Conservation (phyloP, 1,284 basidiomycete species). For the Fomes fomentarius region DNA sequence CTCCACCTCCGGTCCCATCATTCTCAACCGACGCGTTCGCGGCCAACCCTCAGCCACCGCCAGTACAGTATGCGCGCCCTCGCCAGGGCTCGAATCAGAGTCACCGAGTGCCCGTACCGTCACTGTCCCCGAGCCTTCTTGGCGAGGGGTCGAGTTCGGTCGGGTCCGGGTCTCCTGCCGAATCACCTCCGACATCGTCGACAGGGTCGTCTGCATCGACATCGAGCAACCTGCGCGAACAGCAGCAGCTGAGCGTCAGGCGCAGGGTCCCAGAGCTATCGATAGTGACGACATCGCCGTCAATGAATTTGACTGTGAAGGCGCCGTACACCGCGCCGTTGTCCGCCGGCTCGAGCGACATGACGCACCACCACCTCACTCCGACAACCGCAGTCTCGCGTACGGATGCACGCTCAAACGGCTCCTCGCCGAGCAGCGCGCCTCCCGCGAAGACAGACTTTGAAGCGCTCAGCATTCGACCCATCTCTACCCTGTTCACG, state of each 20-base stretch:
- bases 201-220: constrained; percentile 14
- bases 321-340: constrained; percentile 22
- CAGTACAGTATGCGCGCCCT: constrained; percentile 18
- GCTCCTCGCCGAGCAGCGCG: constrained; percentile 54
- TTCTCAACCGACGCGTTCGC: constrained; percentile 39
- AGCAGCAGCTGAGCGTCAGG: constrained; percentile 30
- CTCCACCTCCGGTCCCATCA: constrained; percentile 59
- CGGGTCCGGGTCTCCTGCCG: constrained; percentile 11
- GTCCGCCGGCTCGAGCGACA: constrained; percentile 24
- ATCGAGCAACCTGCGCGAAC: constrained; percentile 10
- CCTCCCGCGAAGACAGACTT: constrained; percentile 66
- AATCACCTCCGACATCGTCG: constrained; percentile 23
- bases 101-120: constrained; percentile 50
- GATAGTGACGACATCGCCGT: constrained; percentile 29
- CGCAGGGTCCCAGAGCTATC: constrained; percentile 34
- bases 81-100: constrained; percentile 22
- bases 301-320: constrained; percentile 9
- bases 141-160: constrained; percentile 12
- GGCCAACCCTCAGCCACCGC: constrained; percentile 15
- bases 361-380: constrained; percentile 25
- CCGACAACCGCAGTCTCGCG: constrained; percentile 24
- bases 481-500: constrained; percentile 77
- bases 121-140: constrained; percentile 30
- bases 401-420: constrained; percentile 10
- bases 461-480: constrained; percentile 68